These are phyloP conservation scores for Hypoxylon lenormandii DNA, from an alignment of 495 filamentous ascomycete genomes.

Conservation along the genomic window DNA sequence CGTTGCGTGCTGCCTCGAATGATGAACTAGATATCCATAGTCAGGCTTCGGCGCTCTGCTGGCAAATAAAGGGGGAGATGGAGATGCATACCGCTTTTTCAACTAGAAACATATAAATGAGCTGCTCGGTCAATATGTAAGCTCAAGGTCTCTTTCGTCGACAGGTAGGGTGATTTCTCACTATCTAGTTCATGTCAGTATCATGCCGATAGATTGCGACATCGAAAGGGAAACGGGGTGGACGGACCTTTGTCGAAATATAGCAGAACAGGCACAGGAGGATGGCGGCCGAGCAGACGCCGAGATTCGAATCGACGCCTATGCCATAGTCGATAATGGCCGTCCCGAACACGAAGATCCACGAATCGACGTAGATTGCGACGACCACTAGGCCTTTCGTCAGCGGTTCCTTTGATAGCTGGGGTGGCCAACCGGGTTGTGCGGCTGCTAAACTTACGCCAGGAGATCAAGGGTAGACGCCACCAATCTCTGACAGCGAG, in stretches of 20 bases:
- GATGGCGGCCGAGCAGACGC: conserved; percentile 63
- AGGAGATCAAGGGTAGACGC: conserved; percentile 59
- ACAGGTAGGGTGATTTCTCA: conserved; percentile 31
- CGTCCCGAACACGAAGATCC: conserved; percentile 63
- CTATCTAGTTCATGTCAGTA: conserved; percentile 52
- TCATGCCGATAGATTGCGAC: not conserved
- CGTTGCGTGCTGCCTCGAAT: conserved; percentile 58
- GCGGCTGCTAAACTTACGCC: conserved; percentile 54
- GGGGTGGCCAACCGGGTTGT: not conserved
- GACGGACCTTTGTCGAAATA: conserved; percentile 65
- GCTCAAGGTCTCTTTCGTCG: not conserved
- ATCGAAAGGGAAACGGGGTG: not conserved
- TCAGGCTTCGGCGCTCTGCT: conserved; percentile 4
- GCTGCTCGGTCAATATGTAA: conserved; percentile 43
- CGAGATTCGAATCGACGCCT: conserved; percentile 56
- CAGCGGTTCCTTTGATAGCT: conserved; percentile 5
- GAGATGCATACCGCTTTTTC: conserved; percentile 62
- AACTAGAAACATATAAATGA: conserved; percentile 66
- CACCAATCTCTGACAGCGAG: conserved; percentile 58
- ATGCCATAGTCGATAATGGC: conserved; percentile 63
- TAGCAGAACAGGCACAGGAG: conserved; percentile 65
- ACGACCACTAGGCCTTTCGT: conserved; percentile 57
- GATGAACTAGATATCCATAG: conserved; percentile 55
- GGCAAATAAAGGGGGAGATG: not conserved
- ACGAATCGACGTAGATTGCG: conserved; percentile 64